Base-by-base conservation (phyloP, 2,329 filamentous ascomycete genomes). In the Alternaria gaisen region DNA sequence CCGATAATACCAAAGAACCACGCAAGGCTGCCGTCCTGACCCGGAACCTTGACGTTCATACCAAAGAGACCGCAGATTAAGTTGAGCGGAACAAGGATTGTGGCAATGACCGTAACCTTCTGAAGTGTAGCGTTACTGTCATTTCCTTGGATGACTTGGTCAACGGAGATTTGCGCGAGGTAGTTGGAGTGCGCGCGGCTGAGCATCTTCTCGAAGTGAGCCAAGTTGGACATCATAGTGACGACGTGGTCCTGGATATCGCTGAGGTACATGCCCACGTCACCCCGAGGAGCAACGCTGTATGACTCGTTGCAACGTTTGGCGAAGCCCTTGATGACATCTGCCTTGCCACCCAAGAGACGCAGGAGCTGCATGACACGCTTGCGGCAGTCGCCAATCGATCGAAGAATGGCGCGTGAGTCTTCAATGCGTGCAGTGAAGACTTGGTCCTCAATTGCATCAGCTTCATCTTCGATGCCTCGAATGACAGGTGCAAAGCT, bases 231-330 rank as follows among this genome's bases (percentile, higher is more conserved):
- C 87, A 97, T 97, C 94, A 98, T 98, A 46, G 95, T 99, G 61
- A 99, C 93, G 54, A 99, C 94, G 86, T 99, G 95, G 81, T 99
- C 95, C 80, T 99, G 95, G 66, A 99, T 97, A 81, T 99, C 95
- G 73, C 93, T 93, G 36, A 99, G 87, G 76, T 99, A 99, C 72
- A 99, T 87, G 22, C 94, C 95, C 67, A 99, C 97, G 75, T 99
- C 95, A 82, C 95, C 95, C 48, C 94, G 91, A 7, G 95, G 95
- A 1, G 95, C 97, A 53, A 98, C 91, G 67, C 92, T 91, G 83
- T 97, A 98, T 66, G 97, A 93, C 76, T 97, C 94, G 77, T 98
- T 99, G 87, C 95, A 99, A 53, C 96, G 92, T 83, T 99, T 99
- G 53, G 95, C 96, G 75, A 99, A 99, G 30, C 94, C 94, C 70